Percentiles rank a stretch among this genome's conserved stretches.
Conservation (phyloP, 441 rosid species). For the Pelargonium citronellum region DNA sequence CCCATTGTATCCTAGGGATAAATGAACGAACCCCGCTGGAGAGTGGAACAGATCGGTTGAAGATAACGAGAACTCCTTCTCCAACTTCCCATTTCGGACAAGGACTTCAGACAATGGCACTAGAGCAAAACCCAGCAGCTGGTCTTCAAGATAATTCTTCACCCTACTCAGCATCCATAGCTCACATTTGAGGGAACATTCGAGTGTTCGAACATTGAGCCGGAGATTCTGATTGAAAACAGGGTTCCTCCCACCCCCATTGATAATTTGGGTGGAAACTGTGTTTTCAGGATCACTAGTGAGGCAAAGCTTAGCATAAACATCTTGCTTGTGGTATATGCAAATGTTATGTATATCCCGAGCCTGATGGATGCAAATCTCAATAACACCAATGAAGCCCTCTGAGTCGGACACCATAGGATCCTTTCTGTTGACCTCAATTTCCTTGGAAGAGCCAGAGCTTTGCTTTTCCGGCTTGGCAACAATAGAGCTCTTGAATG, state of each 20-base stretch:
- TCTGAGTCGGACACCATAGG: conserved; percentile 24
- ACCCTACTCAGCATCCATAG: conserved; percentile 98
- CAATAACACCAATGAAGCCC: conserved; percentile 55
- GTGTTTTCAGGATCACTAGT: conserved; percentile 72
- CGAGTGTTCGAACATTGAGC: conserved; percentile 57
- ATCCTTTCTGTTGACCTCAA: conserved; percentile 36
- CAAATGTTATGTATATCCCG: conserved; percentile 97
- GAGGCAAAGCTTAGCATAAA: conserved; percentile 89
- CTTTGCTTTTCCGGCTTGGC: conserved; percentile 47
- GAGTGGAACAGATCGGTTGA: conserved; percentile 93
- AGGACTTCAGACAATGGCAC: conserved; percentile 86
- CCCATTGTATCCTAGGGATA: conserved; percentile 74
- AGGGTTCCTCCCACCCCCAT: conserved; percentile 97
- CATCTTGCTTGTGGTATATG: conserved; percentile 99
- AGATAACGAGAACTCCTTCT: conserved; percentile 90
- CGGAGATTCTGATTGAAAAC: conserved; percentile 67
- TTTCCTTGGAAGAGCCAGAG: conserved; percentile 32
- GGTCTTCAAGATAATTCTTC: conserved; percentile 94
- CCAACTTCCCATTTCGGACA: conserved; percentile 60
- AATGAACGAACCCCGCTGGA: conserved; percentile 85
- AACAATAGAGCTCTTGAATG: conserved; percentile 48
- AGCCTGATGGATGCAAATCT: conserved; percentile 82
- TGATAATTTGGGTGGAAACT: conserved; percentile 80
- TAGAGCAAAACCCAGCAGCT: conserved; percentile 79
- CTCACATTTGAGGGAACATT: conserved; percentile 85